phyloP scores from a whole-genome alignment of 179 eudicot species.

The Beta macrorhiza region DNA sequence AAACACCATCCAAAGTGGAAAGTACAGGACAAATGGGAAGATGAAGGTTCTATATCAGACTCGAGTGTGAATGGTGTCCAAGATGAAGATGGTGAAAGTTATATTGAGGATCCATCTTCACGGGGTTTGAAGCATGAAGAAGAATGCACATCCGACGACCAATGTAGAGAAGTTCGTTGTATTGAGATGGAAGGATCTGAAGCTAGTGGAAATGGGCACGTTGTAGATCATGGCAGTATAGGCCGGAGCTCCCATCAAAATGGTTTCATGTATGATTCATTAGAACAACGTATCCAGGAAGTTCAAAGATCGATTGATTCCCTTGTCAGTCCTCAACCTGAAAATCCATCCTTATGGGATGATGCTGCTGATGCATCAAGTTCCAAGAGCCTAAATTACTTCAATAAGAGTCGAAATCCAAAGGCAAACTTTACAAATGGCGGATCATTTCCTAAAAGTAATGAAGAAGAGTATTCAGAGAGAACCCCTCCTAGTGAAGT shows the following conservation, averaged over 20 bases:
- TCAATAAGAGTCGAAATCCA: conserved; percentile 41
- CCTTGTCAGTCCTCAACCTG: conserved; percentile 41
- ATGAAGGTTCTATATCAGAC: conserved; percentile 52
- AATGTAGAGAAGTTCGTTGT: conserved; percentile 66
- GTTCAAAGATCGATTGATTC: conserved; percentile 49
- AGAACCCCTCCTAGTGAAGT: conserved; percentile 58
- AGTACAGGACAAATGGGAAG: conserved; percentile 41
- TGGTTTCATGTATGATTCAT: conserved; percentile 36
- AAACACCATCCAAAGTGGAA: conserved; percentile 37
- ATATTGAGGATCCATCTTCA: conserved; percentile 27
- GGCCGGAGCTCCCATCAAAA: conserved; percentile 35
- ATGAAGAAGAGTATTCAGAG: conserved; percentile 40
- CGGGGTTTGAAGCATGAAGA: conserved; percentile 39
- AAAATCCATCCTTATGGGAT: conserved; percentile 35
- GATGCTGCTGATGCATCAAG: conserved; percentile 35
- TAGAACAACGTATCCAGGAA: conserved; percentile 54
- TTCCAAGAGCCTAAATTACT: conserved; percentile 35
- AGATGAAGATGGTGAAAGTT: conserved; percentile 26
- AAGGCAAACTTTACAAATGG: conserved; percentile 30
- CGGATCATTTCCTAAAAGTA: conserved; percentile 27
- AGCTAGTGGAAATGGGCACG: conserved; percentile 34
- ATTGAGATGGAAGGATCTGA: conserved; percentile 53
- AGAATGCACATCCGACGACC: conserved; percentile 45
- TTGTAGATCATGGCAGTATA: conserved; percentile 21
- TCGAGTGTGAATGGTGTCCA: conserved; percentile 38